phyloP scores from a whole-genome alignment of 257 asterid species.

The Marsdenia floribunda region DNA sequence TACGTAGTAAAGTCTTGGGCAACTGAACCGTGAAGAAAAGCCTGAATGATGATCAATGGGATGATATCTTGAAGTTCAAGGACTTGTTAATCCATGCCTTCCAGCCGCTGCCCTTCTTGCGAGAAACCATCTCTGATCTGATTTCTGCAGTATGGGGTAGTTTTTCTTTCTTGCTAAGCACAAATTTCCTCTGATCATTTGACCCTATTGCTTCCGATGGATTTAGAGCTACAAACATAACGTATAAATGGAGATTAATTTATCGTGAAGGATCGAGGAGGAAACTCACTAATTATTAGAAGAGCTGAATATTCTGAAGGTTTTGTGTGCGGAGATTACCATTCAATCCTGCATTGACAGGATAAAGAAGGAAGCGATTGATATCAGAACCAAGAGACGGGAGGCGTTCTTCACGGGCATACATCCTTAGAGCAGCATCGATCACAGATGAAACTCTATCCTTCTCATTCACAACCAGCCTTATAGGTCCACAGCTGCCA shows the following conservation, averaged over 20 bases:
- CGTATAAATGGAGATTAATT: background rate
- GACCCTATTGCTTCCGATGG: conserved; percentile 41
- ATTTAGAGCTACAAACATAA: conserved; percentile 37
- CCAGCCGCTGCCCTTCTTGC: conserved; percentile 32
- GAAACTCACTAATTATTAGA: background rate
- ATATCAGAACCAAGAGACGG: conserved; percentile 43
- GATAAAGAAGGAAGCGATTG: conserved; percentile 36
- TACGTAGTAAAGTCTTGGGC: background rate
- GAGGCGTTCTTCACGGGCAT: conserved; percentile 50
- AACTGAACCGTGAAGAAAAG: too few relatives aligned
- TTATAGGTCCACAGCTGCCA: conserved; percentile 62
- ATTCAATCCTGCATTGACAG: conserved; percentile 34
- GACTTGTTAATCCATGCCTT: conserved; percentile 56
- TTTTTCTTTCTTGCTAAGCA: conserved; percentile 43
- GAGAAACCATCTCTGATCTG: conserved; percentile 15
- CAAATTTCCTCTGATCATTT: conserved; percentile 45
- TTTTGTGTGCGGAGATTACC: conserved; percentile 22
- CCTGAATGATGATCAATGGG: conserved; percentile 18
- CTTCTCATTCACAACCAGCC: conserved; percentile 43
- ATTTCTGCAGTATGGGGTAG: conserved; percentile 25
- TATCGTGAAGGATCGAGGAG: background rate
- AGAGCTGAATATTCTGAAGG: background rate
- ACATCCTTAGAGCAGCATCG: conserved; percentile 34
- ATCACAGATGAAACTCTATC: conserved; percentile 41
- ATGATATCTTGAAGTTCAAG: conserved; percentile 29